Evolutionary conservation across 139 green algal species (phyloP), one percentile per base, ranked within the genome.

Genomic region (Tetraselmis striata): DNA sequence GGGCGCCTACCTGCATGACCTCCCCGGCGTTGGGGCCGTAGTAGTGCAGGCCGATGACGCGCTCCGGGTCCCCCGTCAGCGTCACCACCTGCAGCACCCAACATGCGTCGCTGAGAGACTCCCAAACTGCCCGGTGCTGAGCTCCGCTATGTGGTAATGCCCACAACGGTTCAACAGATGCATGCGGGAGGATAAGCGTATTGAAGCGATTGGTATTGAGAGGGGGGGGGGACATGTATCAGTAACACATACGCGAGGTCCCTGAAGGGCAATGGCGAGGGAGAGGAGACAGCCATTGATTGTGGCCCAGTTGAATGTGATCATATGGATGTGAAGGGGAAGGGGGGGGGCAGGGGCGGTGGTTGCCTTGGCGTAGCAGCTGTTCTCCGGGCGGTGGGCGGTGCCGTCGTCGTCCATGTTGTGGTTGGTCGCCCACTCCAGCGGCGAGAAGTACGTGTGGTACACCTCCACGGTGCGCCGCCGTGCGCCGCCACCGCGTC

Each of bases 391-490:
- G 23, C 87, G 81, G 45, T 84, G 75, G 30, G 31, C 11, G 59
- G 83, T 29, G 30, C 87, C 87, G 31, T 81, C 83, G 31, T 86
- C 81, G n/a, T 81, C 45, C 80, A 85, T 79, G 74, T 87, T 82
- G 59, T 91, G 88, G 80, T 88, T 91, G 28, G 87, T 78, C 1
- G 81, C 67, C 90, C 90, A 93, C 84, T 92, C 88, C 27, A 92
- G 76, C 5, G 90, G 90, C 83, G 90, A 90, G 32, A 91, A 86
- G 83, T 90, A 89, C 1, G 85, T 89, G 32, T 86, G 30, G 80
- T 92, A 93, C 67, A 67, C 79, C 83, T 92, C 87, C n/a, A 89
- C 58, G 32, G 90, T 89, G 30, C 91, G 83, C 11, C 30, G 78
- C 89, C 89, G 58, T 86, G 87, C 31, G 58, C 88, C 28, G 81